Base-by-base conservation (phyloP, 1,284 basidiomycete species). In the Phenoliferia sp. region DNA sequence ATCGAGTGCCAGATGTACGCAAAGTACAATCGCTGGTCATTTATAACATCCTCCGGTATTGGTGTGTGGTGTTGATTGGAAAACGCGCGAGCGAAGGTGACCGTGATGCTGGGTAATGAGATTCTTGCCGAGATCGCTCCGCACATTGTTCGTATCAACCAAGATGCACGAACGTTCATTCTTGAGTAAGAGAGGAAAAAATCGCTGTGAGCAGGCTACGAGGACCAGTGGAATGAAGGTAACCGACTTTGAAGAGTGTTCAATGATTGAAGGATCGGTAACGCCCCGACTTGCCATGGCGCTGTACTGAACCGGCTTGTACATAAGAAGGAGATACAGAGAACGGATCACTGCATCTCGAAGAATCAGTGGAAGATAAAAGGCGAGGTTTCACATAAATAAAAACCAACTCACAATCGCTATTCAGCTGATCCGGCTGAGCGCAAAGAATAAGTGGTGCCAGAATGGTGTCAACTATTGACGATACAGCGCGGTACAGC, bases 371-470 rank as follows among this genome's bases (percentile, higher is more conserved):
- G 44, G 26, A 32, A 17, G 15, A 56, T 28, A 28, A 15, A 29
- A 3, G 12, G 54, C 54, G 19, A 55, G 7, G 4, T 6, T 4
- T 6, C 15, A 55, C 6, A 7, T 55, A 7, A n/a, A 56, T n/a
- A 56, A 32, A 56, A 32, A 56, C 2, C 26, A 54, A 26, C 55
- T 28, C 10, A 56, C 55, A 26, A 19, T 52, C 48, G 28, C 28
- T 32, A 35, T 34, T 44, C 22, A 60, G 59, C 28, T 68, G 64
- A 32, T 69, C 68, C 3, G 67, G 68, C 22, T 73, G 72, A 1
- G 72, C 69, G 56, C 70, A 73, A 26, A 73, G 66, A 62, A 73
- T 69, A 29, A 68, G 64, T 2, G 69, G 70, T 1, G 63, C 64
- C 56, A 73, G 68, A 19, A 73, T 66, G 28, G 68, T 50, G 32